Evolutionary conservation across 305 asterid genomes (phyloP).

Genomic region (Fraxinus nigra): DNA sequence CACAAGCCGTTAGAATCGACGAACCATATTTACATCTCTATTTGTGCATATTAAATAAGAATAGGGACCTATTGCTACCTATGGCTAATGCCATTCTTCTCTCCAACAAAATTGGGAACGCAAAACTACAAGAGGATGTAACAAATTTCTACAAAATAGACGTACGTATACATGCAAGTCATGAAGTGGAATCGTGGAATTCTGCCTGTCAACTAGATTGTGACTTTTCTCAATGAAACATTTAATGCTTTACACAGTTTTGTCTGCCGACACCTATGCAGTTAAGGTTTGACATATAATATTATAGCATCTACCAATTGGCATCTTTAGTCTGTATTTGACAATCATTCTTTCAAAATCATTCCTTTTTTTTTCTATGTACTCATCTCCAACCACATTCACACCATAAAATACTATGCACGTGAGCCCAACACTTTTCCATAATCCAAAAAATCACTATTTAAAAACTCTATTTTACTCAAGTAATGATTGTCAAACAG

Average conservation of each 20-base stretch:
- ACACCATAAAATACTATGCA: no score
- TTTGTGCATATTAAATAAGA: background rate
- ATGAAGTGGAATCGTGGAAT: constrained; percentile 10
- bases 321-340: background rate
- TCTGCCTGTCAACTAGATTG: background rate
- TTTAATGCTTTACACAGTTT: background rate
- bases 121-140: background rate
- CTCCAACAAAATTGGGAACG: background rate
- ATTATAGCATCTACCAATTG: background rate
- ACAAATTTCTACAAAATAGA: background rate
- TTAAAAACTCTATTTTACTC: no score
- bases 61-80: background rate
- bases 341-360: no score
- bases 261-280: background rate
- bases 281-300: background rate
- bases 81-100: background rate
- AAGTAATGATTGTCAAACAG: no score
- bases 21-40: no score
- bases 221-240: background rate
- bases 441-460: no score
- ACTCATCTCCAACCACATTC: no score
- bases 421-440: no score
- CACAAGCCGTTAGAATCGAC: no score
- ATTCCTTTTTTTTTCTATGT: no score
- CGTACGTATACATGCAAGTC: constrained; percentile 9